Evolutionary conservation across 225 moss, liverwort and hornwort species (phyloP).

Genomic region (Physcomitrellopsis africana): DNA sequence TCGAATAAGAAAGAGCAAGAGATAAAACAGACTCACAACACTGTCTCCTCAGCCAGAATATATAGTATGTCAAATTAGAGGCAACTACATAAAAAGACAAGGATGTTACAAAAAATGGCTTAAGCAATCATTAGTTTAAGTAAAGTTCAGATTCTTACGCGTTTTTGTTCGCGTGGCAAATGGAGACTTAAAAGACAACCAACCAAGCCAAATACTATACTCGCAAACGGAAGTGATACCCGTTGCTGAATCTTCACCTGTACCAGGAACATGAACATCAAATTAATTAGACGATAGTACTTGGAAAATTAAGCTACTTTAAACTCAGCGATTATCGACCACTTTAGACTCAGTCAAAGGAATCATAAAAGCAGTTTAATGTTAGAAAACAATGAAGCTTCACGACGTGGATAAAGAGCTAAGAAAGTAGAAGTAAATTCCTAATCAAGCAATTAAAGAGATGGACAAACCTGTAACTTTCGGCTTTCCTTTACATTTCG

Average conservation of each 20-base stretch:
- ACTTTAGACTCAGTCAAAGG: no score
- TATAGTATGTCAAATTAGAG: no score
- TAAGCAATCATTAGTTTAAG: background rate
- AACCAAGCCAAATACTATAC: conserved; percentile 46
- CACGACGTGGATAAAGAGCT: background rate
- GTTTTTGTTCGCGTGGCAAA: conserved; percentile 35
- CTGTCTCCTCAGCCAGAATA: no score
- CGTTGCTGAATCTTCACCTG: conserved; percentile 58
- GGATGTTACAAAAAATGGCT: background rate
- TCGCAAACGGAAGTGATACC: conserved; percentile 54
- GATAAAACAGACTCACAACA: background rate
- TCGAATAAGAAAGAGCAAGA: background rate
- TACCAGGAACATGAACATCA: background rate
- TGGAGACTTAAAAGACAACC: conserved; percentile 47
- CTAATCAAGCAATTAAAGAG: background rate
- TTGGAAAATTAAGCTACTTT: background rate
- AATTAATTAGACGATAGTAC: background rate
- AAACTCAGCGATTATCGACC: no score
- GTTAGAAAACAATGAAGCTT: no score
- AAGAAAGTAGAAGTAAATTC: background rate
- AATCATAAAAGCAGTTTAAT: no score
- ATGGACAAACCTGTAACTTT: conserved; percentile 46
- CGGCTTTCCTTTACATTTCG: conserved; percentile 47
- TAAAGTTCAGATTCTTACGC: conserved; percentile 23
- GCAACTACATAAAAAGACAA: background rate